Evolutionary conservation across 805 yeast genomes (phyloP).

Genomic region (Yamadazyma philogaea): DNA sequence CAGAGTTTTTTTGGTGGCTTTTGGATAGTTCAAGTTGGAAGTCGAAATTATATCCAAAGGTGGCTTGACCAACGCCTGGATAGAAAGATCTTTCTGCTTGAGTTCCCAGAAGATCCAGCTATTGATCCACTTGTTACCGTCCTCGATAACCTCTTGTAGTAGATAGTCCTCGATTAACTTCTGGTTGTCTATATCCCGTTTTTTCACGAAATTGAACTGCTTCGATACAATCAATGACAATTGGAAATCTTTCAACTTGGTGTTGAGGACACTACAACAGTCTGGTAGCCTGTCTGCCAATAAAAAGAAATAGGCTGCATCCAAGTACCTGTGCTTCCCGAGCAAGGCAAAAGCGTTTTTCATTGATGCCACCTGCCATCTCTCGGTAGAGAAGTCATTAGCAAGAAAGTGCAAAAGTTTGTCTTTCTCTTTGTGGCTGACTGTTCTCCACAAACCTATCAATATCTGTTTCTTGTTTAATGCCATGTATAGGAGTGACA

Average conservation of each 20-base stretch:
- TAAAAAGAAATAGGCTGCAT: conserved; percentile 87
- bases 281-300: conserved; percentile 75
- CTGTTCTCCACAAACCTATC: conserved; percentile 78
- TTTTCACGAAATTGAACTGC: conserved; percentile 44
- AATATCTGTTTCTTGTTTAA: conserved; percentile 72
- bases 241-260: conserved; percentile 62
- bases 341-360: conserved; percentile 90
- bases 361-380: conserved; percentile 87
- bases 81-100: conserved; percentile 39
- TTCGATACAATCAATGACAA: conserved; percentile 82
- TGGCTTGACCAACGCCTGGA: conserved; percentile 62
- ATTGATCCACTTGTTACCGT: conserved; percentile 77
- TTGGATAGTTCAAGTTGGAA: conserved; percentile 20
- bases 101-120: conserved; percentile 79
- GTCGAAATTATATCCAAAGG: conserved; percentile 37
- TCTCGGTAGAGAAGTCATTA: conserved; percentile 67
- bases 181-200: conserved; percentile 32
- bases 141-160: conserved; percentile 53
- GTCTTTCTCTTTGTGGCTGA: conserved; percentile 73
- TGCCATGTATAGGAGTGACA: conserved; percentile 76
- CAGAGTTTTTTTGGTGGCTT: conserved; percentile 14
- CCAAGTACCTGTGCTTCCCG: conserved; percentile 81
- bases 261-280: conserved; percentile 69
- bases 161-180: conserved; percentile 42
- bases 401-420: conserved; percentile 76